Evolutionary conservation across 495 filamentous ascomycete genomes (phyloP).

Genomic region (Parathielavia appendiculata): DNA sequence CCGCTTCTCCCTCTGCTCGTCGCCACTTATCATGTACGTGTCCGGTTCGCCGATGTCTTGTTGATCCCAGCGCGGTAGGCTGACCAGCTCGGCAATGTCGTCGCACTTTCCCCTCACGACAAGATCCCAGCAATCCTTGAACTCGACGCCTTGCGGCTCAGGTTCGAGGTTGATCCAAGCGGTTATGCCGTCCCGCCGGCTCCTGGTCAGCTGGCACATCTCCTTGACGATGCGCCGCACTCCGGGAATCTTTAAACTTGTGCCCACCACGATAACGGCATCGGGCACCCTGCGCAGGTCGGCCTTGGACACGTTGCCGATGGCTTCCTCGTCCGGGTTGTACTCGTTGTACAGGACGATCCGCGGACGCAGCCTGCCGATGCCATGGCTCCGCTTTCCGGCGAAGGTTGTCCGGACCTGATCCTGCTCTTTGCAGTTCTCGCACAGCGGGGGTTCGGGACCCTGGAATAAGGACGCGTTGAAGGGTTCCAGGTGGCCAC

Average conservation of each 20-base stretch:
- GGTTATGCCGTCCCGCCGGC: slow-evolving; percentile 78
- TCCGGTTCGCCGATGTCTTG: slow-evolving; percentile 36
- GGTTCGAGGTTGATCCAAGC: slow-evolving; percentile 92
- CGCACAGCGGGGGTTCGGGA: slow-evolving; percentile 76
- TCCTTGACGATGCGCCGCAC: slow-evolving; percentile 84
- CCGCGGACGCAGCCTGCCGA: slow-evolving; percentile 82
- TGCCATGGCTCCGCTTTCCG: slow-evolving; percentile 88
- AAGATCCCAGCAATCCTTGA: slow-evolving; percentile 88
- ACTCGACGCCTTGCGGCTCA: slow-evolving; percentile 72
- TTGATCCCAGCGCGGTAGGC: slow-evolving; percentile 74
- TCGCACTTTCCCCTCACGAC: slow-evolving; percentile 85
- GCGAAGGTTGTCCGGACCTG: slow-evolving; percentile 66
- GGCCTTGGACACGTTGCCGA: slow-evolving; percentile 78
- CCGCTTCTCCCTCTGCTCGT: slow-evolving; percentile 37
- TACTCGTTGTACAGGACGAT: slow-evolving; percentile 98
- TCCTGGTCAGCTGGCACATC: slow-evolving; percentile 74
- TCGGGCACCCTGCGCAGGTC: slow-evolving; percentile 84
- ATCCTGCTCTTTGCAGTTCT: slow-evolving; percentile 68
- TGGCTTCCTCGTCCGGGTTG: slow-evolving; percentile 93
- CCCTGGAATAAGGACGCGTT: slow-evolving; percentile 76
- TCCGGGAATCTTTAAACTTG: slow-evolving; percentile 89
- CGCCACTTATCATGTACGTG: slow-evolving; percentile 36
- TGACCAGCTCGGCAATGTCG: slow-evolving; percentile 70
- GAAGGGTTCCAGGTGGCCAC: slow-evolving; percentile 69
- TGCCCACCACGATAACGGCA: slow-evolving; percentile 89